Base-by-base conservation (phyloP, 1,139 yeast genomes). In the Yamadazyma membranifaciens region DNA sequence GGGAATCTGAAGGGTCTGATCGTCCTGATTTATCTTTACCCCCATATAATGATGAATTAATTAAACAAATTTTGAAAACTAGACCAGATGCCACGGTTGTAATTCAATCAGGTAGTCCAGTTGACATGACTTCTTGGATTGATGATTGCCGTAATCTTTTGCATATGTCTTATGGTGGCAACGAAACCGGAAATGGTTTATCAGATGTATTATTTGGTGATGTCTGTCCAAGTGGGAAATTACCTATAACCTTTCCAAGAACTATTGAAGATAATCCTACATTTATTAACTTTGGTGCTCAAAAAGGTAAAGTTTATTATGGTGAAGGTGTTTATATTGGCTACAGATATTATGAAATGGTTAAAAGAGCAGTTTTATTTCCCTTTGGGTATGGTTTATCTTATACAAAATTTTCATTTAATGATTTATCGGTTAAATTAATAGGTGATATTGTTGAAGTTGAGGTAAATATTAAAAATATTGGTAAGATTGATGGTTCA, bases 341-440 rank as follows among this genome's bases (percentile, higher is more conserved):
- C 17, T 79, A 81, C 63, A 66, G 78, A 49, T 78, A 63, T 62
- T 81, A 78, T 54, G 85, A 80, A 55, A 73, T 71, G 56, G 49
- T 64, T 14, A 67, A 70, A 45, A 63, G 54, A 36, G 66, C 65
- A 14, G 78, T 73, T 9, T 63, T 73, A 37, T 80, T 69, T 61
- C 80, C 85, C 36, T 81, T 81, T 57, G 86, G 86, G 9, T 69
- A 56, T 49, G 86, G 86, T 24, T 65, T 81, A 42, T 78, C 84
- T 2, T 81, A 80, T 58, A 72, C 84, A 10, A 47, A 63, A 1
- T 81, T 78, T 52, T 62, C 55, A 15, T 47, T 55, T 33, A 37
- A 35, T 9, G 46, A 49, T 35, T 47, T 58, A 33, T 43, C 43
- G 12, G 57, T 60, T 7, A 20, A 20, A 9, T 33, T 37, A 4